Base-by-base conservation (phyloP, 2,329 filamentous ascomycete species). In the Penicillium sp. region DNA sequence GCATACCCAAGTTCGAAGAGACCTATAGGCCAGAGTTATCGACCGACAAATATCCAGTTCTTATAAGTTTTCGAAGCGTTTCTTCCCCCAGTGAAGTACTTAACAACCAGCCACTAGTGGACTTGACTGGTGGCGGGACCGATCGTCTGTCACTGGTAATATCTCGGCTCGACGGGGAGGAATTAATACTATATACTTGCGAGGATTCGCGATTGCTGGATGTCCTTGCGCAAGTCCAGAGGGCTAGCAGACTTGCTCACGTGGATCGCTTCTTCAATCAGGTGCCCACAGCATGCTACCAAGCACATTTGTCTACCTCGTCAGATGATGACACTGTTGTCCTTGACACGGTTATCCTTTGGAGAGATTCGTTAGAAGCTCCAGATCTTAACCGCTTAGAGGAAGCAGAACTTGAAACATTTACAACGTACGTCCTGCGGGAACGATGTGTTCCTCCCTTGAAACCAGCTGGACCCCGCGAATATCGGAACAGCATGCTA, bases 341-440 rank as follows among this genome's bases (percentile, higher is more conserved):
- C 4, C 54, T 73, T 12, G 64, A 68, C n/a, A 57, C 62, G 1
- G 55, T 62, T 22, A 49, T 66, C 11, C 46, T 72, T 16, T 73
- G 69, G 68, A 67, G 53, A 37, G 63, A 72, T 40, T 68, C 67
- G 12, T 38, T 66, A 18, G 53, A 64, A 10, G 60, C 64, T 3
- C 52, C 61, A 1, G 54, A 60, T 36, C 28, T 60, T 12, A 55
- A 46, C 9, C 56, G 53, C 25, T 19, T 64, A 30, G 50, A 49
- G 12, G 41, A 52, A 41, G 47, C 46, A 19, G 50, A 55, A 2
- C 50, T 57, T 11, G 46, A 52, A 14, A 56, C 62, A 7, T 67
- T 71, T 43, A 58, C 53, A 12, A 59, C 38, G 46, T 72, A 69
- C 53, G 58, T 64, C 16, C 52, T 68, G 14, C 56, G 60, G 22